Evolutionary conservation across 768 basidiomycete species (phyloP).

Genomic region (Austroboletus festivus): DNA sequence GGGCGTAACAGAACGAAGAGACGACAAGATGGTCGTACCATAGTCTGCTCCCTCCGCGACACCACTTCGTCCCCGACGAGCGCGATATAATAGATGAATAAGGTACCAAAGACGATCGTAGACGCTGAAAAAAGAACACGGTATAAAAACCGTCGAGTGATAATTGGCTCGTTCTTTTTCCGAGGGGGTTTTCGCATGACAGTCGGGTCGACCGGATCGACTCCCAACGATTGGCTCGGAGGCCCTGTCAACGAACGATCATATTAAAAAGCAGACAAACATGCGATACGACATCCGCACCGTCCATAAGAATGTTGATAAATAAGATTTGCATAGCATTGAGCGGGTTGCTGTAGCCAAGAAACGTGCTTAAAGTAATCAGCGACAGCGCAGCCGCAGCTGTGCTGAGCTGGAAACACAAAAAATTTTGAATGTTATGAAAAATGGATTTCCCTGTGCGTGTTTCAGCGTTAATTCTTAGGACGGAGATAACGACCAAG

Average conservation of each 20-base stretch:
- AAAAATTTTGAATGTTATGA: constrained; percentile 98
- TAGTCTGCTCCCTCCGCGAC: constrained; percentile 89
- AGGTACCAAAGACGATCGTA: constrained; percentile 84
- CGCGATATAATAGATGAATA: constrained; percentile 84
- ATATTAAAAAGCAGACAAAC: not conserved
- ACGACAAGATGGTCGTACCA: constrained; percentile 54
- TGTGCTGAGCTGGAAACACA: constrained; percentile 95
- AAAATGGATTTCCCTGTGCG: constrained; percentile 93
- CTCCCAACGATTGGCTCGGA: constrained; percentile 92
- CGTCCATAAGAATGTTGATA: constrained; percentile 99
- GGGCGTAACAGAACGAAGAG: not conserved
- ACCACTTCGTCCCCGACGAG: constrained; percentile 73
- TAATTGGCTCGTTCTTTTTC: constrained; percentile 86
- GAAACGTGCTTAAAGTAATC: constrained; percentile 90
- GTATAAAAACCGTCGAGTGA: constrained; percentile 66
- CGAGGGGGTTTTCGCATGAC: constrained; percentile 94
- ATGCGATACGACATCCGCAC: constrained; percentile 36
- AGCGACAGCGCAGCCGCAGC: constrained; percentile 95
- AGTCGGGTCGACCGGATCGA: constrained; percentile 91
- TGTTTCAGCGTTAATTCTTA: constrained; percentile 1
- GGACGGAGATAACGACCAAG: not conserved
- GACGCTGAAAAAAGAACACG: constrained; percentile 92
- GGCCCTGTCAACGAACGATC: constrained; percentile 53
- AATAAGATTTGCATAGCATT: constrained; percentile 99
- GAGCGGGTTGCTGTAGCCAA: constrained; percentile 86